phyloP scores from a whole-genome alignment of 257 asterid genomes.

The Penstemon eatonii region DNA sequence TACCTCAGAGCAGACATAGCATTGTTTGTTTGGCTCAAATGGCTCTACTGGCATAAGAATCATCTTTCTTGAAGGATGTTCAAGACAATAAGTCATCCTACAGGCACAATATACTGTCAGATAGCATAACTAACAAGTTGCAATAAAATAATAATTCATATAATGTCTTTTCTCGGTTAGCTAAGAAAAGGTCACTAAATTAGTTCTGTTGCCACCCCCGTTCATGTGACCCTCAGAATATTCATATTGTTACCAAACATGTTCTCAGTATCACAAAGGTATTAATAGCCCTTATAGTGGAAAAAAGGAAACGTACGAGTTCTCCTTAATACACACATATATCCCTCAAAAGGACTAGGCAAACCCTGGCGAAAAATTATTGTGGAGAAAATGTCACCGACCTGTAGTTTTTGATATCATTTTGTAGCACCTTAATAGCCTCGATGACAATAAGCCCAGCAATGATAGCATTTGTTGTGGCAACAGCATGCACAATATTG shows the following conservation, averaged over 20 bases:
- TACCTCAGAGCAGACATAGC: slow-evolving; percentile 98
- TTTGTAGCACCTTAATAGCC: slow-evolving; percentile 90
- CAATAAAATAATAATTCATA: neutral
- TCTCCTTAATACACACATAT: neutral
- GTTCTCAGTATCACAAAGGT: neutral
- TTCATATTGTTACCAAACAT: neutral
- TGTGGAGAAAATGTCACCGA: slow-evolving; percentile 33
- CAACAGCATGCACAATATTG: slow-evolving; percentile 98
- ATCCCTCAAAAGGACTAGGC: slow-evolving; percentile 9
- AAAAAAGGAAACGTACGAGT: neutral
- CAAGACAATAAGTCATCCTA: slow-evolving; percentile 98
- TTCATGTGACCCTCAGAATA: slow-evolving; percentile 11
- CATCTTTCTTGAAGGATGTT: slow-evolving; percentile 89
- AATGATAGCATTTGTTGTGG: slow-evolving; percentile 94
- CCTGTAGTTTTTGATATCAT: slow-evolving; percentile 72
- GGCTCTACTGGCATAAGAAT: slow-evolving; percentile 97
- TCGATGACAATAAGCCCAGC: slow-evolving; percentile 98
- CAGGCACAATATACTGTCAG: slow-evolving; percentile 27
- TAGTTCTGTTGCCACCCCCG: slow-evolving; percentile 2
- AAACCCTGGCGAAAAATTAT: slow-evolving; percentile 7
- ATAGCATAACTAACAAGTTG: neutral
- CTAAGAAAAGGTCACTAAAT: neutral
- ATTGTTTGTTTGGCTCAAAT: slow-evolving; percentile 82
- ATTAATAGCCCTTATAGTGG: neutral
- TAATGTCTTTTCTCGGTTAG: neutral